Base-by-base conservation (phyloP, 2,329 filamentous ascomycete genomes). In the Dactylellina leptospora region DNA sequence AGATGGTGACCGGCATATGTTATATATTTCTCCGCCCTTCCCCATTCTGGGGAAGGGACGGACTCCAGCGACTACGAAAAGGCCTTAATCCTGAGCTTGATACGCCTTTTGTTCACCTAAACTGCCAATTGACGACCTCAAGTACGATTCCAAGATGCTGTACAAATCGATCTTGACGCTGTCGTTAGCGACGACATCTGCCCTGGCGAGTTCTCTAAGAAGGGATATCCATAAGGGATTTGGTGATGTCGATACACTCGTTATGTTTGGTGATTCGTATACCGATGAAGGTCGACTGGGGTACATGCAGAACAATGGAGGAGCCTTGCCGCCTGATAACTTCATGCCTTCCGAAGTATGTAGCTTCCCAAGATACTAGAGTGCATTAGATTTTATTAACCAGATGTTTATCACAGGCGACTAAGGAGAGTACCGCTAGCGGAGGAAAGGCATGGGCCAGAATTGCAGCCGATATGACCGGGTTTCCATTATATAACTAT, bases 361-460 rank as follows among this genome's bases (percentile, higher is more conserved):
- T 50, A n/a, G n/a, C n/a, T n/a, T n/a, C n/a, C n/a, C n/a, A n/a
- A n/a, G n/a, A n/a, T n/a, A n/a, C n/a, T n/a, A n/a, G n/a, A n/a
- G n/a, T n/a, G n/a, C n/a, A n/a, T n/a, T n/a, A n/a, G n/a, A n/a
- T n/a, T 3, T 22, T 53, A 42, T 54, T 80, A 6, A 76, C 78
- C 82, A 18, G 6, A 20, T 81, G n/a, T n/a, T n/a, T n/a, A n/a
- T n/a, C n/a, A n/a, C n/a, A 84, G 40, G 80, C 81, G 2, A 76
- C 78, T 74, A 82, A 80, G 71, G 84, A 84, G 70, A 76, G 78
- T 10, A 88, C 89, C 0, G 81, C 87, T 0, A 84, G 84, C 22
- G 90, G 90, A 10, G 90, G 90, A 1, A 83, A 86, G 13, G 83
- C 83, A 0, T 93, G 90, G 90, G 83, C 85, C 8, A 85, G 90